A percentile compares a stretch with the other conserved stretches of the same genome.
Evolutionary conservation across 2,329 filamentous ascomycete genomes (phyloP).

Genomic region (Fonsecaea pugnacius): DNA sequence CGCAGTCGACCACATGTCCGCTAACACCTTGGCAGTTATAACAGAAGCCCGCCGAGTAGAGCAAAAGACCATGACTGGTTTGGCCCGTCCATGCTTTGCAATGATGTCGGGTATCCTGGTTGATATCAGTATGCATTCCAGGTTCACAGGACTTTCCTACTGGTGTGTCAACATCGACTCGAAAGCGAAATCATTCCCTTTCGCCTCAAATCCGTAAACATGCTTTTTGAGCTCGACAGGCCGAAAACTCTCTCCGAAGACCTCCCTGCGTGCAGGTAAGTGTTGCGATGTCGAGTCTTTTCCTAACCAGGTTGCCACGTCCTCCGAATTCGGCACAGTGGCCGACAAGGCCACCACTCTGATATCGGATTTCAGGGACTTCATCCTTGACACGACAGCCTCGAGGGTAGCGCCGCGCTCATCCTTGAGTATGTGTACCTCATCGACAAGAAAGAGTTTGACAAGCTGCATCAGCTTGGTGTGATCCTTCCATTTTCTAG

Average conservation of each 20-base stretch:
- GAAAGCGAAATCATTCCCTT: conserved; percentile 74
- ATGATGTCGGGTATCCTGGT: conserved; percentile 69
- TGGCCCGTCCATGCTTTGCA: conserved; percentile 66
- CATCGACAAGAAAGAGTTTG: conserved; percentile 81
- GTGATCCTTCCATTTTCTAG: conserved; percentile 83
- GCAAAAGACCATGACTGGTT: conserved; percentile 84
- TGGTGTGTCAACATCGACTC: conserved; percentile 70
- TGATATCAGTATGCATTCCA: conserved; percentile 16
- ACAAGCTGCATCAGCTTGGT: conserved; percentile 73
- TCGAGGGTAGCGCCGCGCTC: conserved; percentile 78
- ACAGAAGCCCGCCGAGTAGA: conserved; percentile 74
- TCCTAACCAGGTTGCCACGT: conserved; percentile 80
- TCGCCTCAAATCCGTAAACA: conserved; percentile 71
- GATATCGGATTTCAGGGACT: conserved; percentile 73
- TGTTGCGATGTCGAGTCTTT: conserved; percentile 63
- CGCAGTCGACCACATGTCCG: conserved; percentile 66
- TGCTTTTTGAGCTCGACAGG: conserved; percentile 77
- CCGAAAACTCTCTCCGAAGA: conserved; percentile 78
- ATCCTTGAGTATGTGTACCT: conserved; percentile 85
- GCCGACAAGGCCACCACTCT: conserved; percentile 82
- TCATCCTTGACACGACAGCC: conserved; percentile 85
- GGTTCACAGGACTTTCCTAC: conserved; percentile 41
- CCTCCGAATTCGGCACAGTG: conserved; percentile 79
- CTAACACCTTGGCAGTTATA: conserved; percentile 68
- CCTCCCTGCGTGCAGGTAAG: conserved; percentile 68